Percentiles rank a stretch among this genome's conserved stretches.
These are phyloP conservation scores for Rhizophlyctis rosea DNA, from an alignment of 192 early-diverging fungal genomes.

Conservation along the genomic window DNA sequence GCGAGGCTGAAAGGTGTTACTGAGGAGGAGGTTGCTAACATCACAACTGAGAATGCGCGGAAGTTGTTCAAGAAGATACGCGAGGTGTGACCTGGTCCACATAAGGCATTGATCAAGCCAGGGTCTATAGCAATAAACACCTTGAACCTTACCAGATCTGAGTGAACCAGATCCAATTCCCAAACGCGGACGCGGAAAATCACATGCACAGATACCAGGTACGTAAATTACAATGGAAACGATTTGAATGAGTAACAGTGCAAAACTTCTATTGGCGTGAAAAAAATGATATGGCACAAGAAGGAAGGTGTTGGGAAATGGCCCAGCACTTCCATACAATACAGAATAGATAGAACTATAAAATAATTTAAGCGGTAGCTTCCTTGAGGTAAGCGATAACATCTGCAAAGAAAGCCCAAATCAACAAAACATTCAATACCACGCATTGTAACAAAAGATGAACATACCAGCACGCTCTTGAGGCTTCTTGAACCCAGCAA, in stretches of 20 bases:
- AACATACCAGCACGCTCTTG: constrained; percentile 40
- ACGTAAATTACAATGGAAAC: too few relatives aligned
- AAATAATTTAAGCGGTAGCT: constrained; percentile 51
- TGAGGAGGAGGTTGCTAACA: constrained; percentile 24
- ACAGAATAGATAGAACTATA: too few relatives aligned
- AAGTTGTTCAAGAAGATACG: constrained; percentile 29
- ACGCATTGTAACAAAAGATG: constrained; percentile 1
- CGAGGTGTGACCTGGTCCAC: too few relatives aligned
- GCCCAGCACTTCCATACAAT: background rate
- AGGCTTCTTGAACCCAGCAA: constrained; percentile 85
- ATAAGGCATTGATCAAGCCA: too few relatives aligned
- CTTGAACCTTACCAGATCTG: too few relatives aligned
- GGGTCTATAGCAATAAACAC: too few relatives aligned
- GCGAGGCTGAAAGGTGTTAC: constrained; percentile 35
- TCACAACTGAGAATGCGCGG: constrained; percentile 41
- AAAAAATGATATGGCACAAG: constrained; percentile 5
- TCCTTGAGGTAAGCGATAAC: constrained; percentile 92
- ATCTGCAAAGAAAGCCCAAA: constrained; percentile 54
- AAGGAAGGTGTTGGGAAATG: constrained; percentile 5
- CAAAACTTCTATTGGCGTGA: background rate
- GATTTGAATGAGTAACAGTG: background rate
- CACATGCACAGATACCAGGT: too few relatives aligned
- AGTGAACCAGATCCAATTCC: too few relatives aligned
- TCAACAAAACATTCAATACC: constrained; percentile 9
- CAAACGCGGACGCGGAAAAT: too few relatives aligned